Conservation (phyloP, 768 basidiomycete genomes). For the Trametes cingulata region DNA sequence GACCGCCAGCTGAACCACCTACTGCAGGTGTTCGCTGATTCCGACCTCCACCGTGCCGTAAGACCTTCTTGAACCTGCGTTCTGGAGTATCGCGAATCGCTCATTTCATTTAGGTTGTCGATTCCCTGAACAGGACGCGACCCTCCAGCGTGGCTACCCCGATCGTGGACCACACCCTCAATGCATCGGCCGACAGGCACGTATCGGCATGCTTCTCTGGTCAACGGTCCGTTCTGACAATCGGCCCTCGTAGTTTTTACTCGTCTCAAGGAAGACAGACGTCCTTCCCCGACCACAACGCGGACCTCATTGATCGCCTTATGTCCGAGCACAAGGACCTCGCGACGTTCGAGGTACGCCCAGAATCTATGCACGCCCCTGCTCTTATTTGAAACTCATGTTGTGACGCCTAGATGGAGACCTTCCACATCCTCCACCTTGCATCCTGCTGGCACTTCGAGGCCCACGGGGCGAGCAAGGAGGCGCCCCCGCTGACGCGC, state of each 20-base stretch:
- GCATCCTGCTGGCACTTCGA: slow-evolving; percentile 64
- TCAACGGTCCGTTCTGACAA: slow-evolving; percentile 10
- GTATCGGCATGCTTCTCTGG: slow-evolving; percentile 17
- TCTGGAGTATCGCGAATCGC: neutral
- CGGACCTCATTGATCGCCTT: slow-evolving; percentile 58
- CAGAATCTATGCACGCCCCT: neutral
- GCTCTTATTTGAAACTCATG: slow-evolving; percentile 1
- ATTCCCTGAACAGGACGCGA: slow-evolving; percentile 45
- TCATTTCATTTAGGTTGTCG: slow-evolving; percentile 42
- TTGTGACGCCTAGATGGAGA: slow-evolving; percentile 66
- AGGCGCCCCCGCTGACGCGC: slow-evolving; percentile 45
- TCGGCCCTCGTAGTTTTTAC: slow-evolving; percentile 59
- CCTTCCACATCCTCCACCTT: slow-evolving; percentile 79
- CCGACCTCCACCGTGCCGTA: slow-evolving; percentile 51
- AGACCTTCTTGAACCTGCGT: slow-evolving; percentile 23
- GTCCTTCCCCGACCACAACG: slow-evolving; percentile 76
- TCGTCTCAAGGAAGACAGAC: slow-evolving; percentile 85
- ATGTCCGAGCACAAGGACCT: slow-evolving; percentile 51
- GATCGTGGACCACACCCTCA: slow-evolving; percentile 49
- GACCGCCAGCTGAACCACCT: slow-evolving; percentile 17
- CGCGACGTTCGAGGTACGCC: slow-evolving; percentile 66
- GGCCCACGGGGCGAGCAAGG: slow-evolving; percentile 21
- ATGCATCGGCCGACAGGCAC: slow-evolving; percentile 84
- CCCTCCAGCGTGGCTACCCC: slow-evolving; percentile 38
- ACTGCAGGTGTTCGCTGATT: slow-evolving; percentile 60